Percentiles rank a stretch among this genome's conserved stretches.
These are phyloP conservation scores for Flagelloscypha sp. DNA, from an alignment of 768 basidiomycete genomes.

Conservation along the genomic window DNA sequence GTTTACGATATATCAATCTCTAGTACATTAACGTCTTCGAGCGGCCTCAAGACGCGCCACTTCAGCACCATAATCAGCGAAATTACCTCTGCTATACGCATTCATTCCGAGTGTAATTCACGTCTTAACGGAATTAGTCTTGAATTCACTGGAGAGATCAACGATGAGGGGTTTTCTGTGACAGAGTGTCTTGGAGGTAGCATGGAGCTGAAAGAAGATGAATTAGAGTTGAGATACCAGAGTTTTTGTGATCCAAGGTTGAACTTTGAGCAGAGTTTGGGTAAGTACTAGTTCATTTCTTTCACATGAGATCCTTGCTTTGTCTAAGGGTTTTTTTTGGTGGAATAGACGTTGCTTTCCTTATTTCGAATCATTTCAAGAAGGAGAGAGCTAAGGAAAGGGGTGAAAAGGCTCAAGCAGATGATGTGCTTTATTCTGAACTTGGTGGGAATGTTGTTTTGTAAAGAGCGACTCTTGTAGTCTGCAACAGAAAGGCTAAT, in stretches of 20 bases:
- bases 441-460: slow-evolving; percentile 12
- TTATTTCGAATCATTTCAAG: slow-evolving; percentile 76
- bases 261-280: slow-evolving; percentile 92
- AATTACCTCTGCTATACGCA: slow-evolving; percentile 70
- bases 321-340: slow-evolving; percentile 6
- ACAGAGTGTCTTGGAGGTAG: slow-evolving; percentile 96
- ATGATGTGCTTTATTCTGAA: slow-evolving; percentile 29
- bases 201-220: slow-evolving; percentile 86
- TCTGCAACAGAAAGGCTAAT: too few species aligned
- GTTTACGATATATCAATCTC: not conserved
- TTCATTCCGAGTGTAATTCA: slow-evolving; percentile 69
- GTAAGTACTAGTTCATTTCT: slow-evolving; percentile 32
- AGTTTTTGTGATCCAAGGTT: slow-evolving; percentile 92
- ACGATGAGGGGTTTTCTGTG: slow-evolving; percentile 86
- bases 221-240: slow-evolving; percentile 87
- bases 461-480: too few species aligned
- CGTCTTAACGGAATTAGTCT: slow-evolving; percentile 78
- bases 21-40: slow-evolving; percentile 76
- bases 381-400: slow-evolving; percentile 54
- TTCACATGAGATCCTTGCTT: not conserved
- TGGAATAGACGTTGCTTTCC: slow-evolving; percentile 79
- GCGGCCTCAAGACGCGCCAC: slow-evolving; percentile 83
- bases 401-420: slow-evolving; percentile 21
- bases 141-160: slow-evolving; percentile 88
- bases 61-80: slow-evolving; percentile 87